Base-by-base conservation (phyloP, 2,329 filamentous ascomycete genomes). In the Helotiales sp. region DNA sequence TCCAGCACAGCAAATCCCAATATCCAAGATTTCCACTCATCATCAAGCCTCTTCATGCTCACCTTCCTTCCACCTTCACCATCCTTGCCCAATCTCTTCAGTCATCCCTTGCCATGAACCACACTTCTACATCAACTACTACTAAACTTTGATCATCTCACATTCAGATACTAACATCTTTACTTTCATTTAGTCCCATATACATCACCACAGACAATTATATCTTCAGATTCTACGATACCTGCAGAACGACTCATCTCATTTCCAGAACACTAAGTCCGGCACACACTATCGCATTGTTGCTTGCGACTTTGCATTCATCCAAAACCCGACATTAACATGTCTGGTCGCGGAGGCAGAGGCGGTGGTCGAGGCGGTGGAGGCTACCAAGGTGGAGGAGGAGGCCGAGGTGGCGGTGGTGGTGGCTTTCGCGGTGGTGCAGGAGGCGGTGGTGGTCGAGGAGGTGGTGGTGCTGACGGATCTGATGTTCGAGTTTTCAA, bases 391-490 rank as follows among this genome's bases (percentile, higher is more conserved):
- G 59, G 69, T 17, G 64, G 70, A 33, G 64, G 70, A 36, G 67
- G 71, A 34, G 66, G 61, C 9, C 53, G 57, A 52, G 61, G 51
- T 60, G 67, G 53, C 53, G 66, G 69, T 42, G 69, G 69, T 24
- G 63, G 70, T 49, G 65, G 71, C 48, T 65, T 70, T 27, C 63
- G 70, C 8, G 63, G 68, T 31, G 62, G 70, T 17, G 22, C 36
- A 24, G 36, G 55, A 36, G 62, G 66, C 52, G 65, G 66, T 29
- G 67, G 65, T 10, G 49, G 46, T 5, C 38, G 53, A 36, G 65
- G 69, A 19, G 65, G 69, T 33, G 61, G 69, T 22, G 64, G 70
- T 44, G 66, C 69, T 46, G 70, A 71, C 44, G 63, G 56, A 60
- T 46, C 46, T 17, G 60, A 47, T 15, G 34, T 63, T n/a, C 50